phyloP scores from a whole-genome alignment of 2,329 filamentous ascomycete species.

The Ceratocystis lukuohia region DNA sequence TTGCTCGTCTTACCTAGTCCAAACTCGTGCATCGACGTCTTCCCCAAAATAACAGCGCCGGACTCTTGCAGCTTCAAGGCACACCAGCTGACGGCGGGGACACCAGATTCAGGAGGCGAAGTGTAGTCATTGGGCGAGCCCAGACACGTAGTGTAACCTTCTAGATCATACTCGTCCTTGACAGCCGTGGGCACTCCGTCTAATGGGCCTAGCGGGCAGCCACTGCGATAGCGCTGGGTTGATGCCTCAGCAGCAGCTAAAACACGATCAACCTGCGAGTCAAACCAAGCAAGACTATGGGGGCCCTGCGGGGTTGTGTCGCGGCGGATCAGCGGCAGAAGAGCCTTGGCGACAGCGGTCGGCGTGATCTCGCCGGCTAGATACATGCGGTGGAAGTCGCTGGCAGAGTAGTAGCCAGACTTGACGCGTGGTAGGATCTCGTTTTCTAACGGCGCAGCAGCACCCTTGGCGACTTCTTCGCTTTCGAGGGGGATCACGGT shows the following conservation, averaged over 20 bases:
- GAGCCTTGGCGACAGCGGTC: constrained; percentile 31
- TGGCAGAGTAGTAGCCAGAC: constrained; percentile 28
- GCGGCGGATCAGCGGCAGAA: constrained; percentile 35
- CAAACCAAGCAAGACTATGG: constrained; percentile 34
- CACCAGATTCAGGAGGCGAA: constrained; percentile 28
- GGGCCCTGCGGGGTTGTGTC: constrained; percentile 28
- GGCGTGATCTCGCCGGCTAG: constrained; percentile 35
- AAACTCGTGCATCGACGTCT: constrained; percentile 64
- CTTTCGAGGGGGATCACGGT: constrained; percentile 34
- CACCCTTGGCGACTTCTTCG: constrained; percentile 12
- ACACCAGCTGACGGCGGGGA: constrained; percentile 49
- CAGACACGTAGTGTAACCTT: constrained; percentile 56
- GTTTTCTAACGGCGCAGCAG: background rate
- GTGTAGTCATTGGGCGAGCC: constrained; percentile 50
- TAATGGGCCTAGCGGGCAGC: constrained; percentile 46
- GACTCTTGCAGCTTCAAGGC: constrained; percentile 56
- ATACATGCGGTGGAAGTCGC: constrained; percentile 34
- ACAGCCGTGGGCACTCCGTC: constrained; percentile 63
- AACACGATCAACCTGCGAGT: constrained; percentile 31
- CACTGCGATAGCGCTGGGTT: constrained; percentile 36
- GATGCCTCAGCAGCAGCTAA: constrained; percentile 33
- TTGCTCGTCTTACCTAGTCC: constrained; percentile 41
- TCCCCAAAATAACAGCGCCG: constrained; percentile 58
- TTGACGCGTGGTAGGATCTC: constrained; percentile 9
- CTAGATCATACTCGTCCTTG: constrained; percentile 64